These are phyloP conservation scores for Gossypium laxum DNA, from an alignment of 441 rosid species.

Conservation along the genomic window DNA sequence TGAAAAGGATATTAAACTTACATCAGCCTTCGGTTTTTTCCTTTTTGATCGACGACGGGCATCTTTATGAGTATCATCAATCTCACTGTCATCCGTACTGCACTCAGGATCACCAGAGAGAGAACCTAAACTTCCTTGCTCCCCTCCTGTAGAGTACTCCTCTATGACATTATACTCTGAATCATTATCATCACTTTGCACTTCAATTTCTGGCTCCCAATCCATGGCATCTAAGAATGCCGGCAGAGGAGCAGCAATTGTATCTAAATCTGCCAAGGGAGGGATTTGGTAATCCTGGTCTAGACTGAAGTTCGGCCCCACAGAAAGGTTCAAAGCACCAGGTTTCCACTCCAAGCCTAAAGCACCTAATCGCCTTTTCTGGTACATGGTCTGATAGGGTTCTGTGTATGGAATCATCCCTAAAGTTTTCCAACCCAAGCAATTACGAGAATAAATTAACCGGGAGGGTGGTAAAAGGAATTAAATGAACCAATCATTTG, in stretches of 20 bases:
- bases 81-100: constrained; percentile 55
- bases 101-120: constrained; percentile 57
- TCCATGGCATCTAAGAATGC: constrained; percentile 74
- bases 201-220: constrained; percentile 82
- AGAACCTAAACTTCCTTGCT: constrained; percentile 57
- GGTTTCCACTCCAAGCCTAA: constrained; percentile 89
- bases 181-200: constrained; percentile 78
- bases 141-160: constrained; percentile 63
- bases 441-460: constrained; percentile 17
- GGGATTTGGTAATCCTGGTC: constrained; percentile 74
- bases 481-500: constrained; percentile 13
- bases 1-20: constrained; percentile 25
- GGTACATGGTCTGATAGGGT: constrained; percentile 93
- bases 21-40: constrained; percentile 63
- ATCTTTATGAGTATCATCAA: constrained; percentile 48
- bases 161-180: constrained; percentile 88
- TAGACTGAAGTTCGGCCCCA: constrained; percentile 82
- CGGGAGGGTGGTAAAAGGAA: constrained; percentile 5
- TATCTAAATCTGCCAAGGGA: constrained; percentile 81
- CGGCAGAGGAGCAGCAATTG: constrained; percentile 63
- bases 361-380: constrained; percentile 87
- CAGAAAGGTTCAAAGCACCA: constrained; percentile 55
- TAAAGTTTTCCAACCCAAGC: constrained; percentile 25
- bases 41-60: constrained; percentile 59
- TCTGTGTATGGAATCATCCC: constrained; percentile 91